A percentile compares a stretch with the other conserved stretches of the same genome.
Conservation (phyloP, 768 basidiomycete species). For the Suillus decipiens region DNA sequence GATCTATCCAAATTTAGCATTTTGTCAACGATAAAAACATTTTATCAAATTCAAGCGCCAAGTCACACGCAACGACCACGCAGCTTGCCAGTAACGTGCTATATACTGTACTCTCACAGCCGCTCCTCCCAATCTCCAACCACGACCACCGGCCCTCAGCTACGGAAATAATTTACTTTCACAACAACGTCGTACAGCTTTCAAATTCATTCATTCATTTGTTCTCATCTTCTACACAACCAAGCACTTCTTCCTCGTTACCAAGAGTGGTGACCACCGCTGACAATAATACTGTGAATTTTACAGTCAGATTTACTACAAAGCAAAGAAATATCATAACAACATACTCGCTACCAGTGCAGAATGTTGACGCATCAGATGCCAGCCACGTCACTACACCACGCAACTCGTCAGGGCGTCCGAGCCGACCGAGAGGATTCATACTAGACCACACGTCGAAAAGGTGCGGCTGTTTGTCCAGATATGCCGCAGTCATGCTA, state of each 20-base stretch:
- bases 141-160: too few species aligned
- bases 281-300: constrained; percentile 28
- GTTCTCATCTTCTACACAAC: too few species aligned
- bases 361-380: constrained; percentile 74
- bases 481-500: constrained; percentile 75
- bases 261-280: constrained; percentile 35
- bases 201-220: too few species aligned
- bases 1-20: constrained; percentile 27
- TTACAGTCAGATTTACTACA: not conserved
- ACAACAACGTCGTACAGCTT: too few species aligned
- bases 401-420: constrained; percentile 70
- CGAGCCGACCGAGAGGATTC: constrained; percentile 73
- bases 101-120: too few species aligned
- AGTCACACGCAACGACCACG: too few species aligned
- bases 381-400: constrained; percentile 74
- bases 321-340: not conserved
- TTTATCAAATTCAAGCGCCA: not conserved
- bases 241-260: constrained; percentile 10
- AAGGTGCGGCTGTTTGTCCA: constrained; percentile 65
- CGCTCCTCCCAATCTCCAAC: too few species aligned
- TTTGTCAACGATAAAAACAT: not conserved
- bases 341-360: constrained; percentile 81
- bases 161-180: too few species aligned
- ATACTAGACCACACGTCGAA: constrained; percentile 64
- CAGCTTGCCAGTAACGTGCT: too few species aligned